These are phyloP conservation scores for Colletotrichum lindemuthianum DNA, from an alignment of 2,329 filamentous ascomycete species.

Conservation along the genomic window DNA sequence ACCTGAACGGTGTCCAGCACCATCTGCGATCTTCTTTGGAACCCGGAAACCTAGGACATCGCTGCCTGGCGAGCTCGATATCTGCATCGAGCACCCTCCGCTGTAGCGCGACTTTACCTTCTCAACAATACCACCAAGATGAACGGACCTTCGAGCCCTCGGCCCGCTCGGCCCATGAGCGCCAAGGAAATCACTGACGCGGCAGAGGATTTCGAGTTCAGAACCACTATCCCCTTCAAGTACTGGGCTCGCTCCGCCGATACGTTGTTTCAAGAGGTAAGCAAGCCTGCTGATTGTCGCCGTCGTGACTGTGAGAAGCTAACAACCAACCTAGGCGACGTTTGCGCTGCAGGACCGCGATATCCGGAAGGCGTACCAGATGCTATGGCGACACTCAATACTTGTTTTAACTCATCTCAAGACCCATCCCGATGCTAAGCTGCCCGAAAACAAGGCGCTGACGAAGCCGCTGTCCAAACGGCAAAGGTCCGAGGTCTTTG, in stretches of 20 bases:
- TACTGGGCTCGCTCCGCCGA: slow-evolving; percentile 86
- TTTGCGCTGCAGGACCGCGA: slow-evolving; percentile 90
- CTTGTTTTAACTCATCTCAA: slow-evolving; percentile 82
- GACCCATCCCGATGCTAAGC: slow-evolving; percentile 79
- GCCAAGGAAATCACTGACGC: slow-evolving; percentile 80
- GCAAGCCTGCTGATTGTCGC: slow-evolving; percentile 38
- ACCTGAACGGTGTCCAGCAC: slow-evolving; percentile 24
- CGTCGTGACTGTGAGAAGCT: background rate
- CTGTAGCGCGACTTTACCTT: background rate
- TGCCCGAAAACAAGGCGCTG: slow-evolving; percentile 70
- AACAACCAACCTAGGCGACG: slow-evolving; percentile 68
- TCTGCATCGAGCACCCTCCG: background rate
- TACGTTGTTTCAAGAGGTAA: slow-evolving; percentile 82
- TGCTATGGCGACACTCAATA: slow-evolving; percentile 88
- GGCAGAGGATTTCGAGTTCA: slow-evolving; percentile 85
- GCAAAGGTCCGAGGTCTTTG: slow-evolving; percentile 65
- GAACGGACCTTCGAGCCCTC: slow-evolving; percentile 42
- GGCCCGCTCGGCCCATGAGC: slow-evolving; percentile 68
- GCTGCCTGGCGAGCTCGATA: slow-evolving; percentile 9
- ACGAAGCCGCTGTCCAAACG: slow-evolving; percentile 64
- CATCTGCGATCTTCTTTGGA: slow-evolving; percentile 13
- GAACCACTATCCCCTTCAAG: slow-evolving; percentile 77
- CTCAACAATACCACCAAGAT: slow-evolving; percentile 37
- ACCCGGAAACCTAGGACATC: background rate
- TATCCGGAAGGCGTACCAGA: slow-evolving; percentile 86